Conservation (phyloP, 805 yeast species). For the Nakazawaea sp. region DNA sequence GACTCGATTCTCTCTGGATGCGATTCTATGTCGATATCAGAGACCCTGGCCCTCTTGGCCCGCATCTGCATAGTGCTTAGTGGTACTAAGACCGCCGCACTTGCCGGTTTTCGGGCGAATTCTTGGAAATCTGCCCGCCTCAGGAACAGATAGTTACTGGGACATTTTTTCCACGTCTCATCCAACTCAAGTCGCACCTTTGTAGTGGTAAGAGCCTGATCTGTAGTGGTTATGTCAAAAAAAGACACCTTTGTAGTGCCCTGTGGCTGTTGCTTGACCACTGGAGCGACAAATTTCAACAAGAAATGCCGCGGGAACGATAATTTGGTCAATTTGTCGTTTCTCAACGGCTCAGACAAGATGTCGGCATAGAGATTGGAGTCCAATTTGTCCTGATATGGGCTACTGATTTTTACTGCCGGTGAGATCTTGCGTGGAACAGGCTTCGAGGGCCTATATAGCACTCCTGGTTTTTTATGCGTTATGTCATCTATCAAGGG, state of each 20-base stretch:
- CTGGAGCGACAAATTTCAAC: constrained; percentile 1
- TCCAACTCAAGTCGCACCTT: constrained; percentile 1
- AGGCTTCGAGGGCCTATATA: not conserved
- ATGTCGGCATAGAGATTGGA: constrained; percentile 5
- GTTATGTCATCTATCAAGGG: constrained; percentile 7
- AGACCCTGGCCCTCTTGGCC: too few species aligned
- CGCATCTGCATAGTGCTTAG: too few species aligned
- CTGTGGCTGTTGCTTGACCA: not conserved
- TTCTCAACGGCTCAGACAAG: constrained; percentile 2
- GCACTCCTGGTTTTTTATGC: constrained; percentile 1
- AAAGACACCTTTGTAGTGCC: not conserved
- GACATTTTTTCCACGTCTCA: not conserved
- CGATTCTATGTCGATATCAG: not conserved
- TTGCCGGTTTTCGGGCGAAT: too few species aligned
- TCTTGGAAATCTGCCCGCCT: not conserved
- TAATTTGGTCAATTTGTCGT: not conserved
- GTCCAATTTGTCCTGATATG: constrained; percentile 2
- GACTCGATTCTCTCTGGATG: not conserved
- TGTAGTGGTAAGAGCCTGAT: not conserved
- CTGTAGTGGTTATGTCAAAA: constrained; percentile 1
- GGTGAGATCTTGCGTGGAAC: not conserved
- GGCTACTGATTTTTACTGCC: not conserved
- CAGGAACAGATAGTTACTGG: not conserved
- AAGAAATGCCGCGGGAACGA: not conserved
- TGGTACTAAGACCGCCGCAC: too few species aligned